Base-by-base conservation (phyloP, 805 yeast species). In the Candida boleticola region DNA sequence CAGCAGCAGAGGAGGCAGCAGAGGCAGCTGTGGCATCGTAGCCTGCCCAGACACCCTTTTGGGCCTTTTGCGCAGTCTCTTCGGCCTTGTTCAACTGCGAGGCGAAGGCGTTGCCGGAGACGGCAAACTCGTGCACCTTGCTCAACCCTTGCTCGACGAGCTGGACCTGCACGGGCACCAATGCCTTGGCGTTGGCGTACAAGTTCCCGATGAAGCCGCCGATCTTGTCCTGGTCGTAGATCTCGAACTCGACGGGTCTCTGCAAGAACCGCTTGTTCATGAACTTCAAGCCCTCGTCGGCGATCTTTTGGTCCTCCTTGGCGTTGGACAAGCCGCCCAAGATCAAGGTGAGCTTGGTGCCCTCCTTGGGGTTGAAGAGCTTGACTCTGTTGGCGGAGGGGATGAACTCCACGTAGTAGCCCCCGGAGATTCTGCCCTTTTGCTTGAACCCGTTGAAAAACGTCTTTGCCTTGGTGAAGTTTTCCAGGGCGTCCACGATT, bases 121-220 rank as follows among this genome's bases (percentile, higher is more conserved):
- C 77, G 1, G 92, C 83, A 39, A 76, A 73, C 39, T 77, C 87
- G 53, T 87, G 92, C 10, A 79, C 62, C 48, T 76, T 71, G 19
- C 78, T 85, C 41, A 76, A 73, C 2, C 96, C 96, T 40, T 76
- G 74, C 23, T 71, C 70, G 44, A 85, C 66, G 40, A 88, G 68
- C 17, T 66, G 60, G 11, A 73, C 65, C 52, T 84, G 90, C 47
- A 80, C 71, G 18, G 88, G 89, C 17, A 48, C 45, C 25, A 58
- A 51, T 23, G 69, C 66, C 35, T 68, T 70, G 2, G 79, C 73
- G 11, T 74, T 76, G 9, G 79, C 54, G 55, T 66, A 84, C 39
- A 86, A 53, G 53, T 81, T 79, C 36, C 95, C 93, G 54, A 86
- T 79, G 55, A 89, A 89, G 0, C 85, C 87, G 44, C 96, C 96